Percentiles rank a stretch among this genome's conserved stretches.
Evolutionary conservation across 1,284 basidiomycete species (phyloP).

Genomic region (Boletus sp.): DNA sequence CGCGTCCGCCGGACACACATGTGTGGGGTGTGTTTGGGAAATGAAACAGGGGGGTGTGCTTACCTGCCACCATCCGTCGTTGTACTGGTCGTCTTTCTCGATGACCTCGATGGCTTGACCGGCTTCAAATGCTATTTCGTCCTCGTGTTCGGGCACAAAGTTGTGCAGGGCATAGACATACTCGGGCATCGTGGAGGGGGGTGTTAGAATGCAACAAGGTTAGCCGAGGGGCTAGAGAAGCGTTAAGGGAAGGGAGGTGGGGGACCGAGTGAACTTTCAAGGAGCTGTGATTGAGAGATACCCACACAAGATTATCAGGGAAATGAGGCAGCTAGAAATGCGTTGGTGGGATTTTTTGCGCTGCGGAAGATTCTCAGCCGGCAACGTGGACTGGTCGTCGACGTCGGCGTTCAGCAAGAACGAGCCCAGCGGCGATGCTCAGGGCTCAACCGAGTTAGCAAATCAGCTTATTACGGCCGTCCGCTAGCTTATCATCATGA

Average conservation of each 20-base stretch:
- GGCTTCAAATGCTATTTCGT: slow-evolving; percentile 85
- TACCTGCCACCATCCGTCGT: slow-evolving; percentile 99
- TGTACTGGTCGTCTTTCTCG: slow-evolving; percentile 91
- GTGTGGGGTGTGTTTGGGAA: slow-evolving; percentile 7
- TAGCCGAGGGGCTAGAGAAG: background rate
- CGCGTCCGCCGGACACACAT: slow-evolving; percentile 4
- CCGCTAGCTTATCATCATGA: slow-evolving; percentile 24
- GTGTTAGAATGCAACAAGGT: background rate
- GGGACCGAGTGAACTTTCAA: too few species aligned
- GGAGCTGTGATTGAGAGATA: background rate
- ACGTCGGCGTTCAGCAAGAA: slow-evolving; percentile 13
- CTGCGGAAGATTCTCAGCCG: slow-evolving; percentile 4
- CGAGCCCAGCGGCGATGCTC: background rate
- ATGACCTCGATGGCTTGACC: slow-evolving; percentile 88
- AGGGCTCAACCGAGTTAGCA: slow-evolving; percentile 2
- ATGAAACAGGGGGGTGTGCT: slow-evolving; percentile 35
- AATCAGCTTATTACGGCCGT: too few species aligned
- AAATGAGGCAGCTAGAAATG: background rate
- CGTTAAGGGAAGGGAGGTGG: too few species aligned
- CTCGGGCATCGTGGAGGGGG: slow-evolving; percentile 37
- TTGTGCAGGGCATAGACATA: slow-evolving; percentile 81
- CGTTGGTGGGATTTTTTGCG: slow-evolving; percentile 1
- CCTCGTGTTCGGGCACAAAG: slow-evolving; percentile 88
- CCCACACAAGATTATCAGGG: background rate
- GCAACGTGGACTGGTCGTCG: slow-evolving; percentile 11